phyloP scores from a whole-genome alignment of 345 rosid species.

The Arabis alpina region DNA sequence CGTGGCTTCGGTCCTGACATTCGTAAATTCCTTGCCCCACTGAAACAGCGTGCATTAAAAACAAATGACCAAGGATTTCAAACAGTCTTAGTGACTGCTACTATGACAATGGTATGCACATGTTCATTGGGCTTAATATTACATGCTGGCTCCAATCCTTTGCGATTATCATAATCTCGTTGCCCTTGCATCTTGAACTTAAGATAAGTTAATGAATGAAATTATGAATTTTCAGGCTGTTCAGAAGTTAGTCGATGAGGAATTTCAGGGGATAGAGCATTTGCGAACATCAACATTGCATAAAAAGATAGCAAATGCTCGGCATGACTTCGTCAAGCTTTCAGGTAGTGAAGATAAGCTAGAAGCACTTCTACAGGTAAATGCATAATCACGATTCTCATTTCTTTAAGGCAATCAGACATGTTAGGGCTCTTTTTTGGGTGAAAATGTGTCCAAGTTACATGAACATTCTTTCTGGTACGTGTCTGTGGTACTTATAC shows the following conservation, averaged over 20 bases:
- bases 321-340: constrained; percentile 90
- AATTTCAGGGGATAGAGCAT: constrained; percentile 89
- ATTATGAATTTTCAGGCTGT: constrained; percentile 68
- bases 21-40: constrained; percentile 81
- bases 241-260: constrained; percentile 85
- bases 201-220: constrained; percentile 16
- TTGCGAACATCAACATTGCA: constrained; percentile 89
- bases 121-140: constrained; percentile 3
- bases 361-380: constrained; percentile 87
- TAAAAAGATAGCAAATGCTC: constrained; percentile 86
- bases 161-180: background rate
- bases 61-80: constrained; percentile 76
- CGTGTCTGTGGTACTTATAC: background rate
- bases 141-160: background rate
- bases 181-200: constrained; percentile 5
- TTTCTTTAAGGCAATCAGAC: constrained; percentile 6
- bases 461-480: background rate
- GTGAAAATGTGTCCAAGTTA: constrained; percentile 7
- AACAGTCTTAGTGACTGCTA: constrained; percentile 86
- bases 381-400: constrained; percentile 11
- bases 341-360: constrained; percentile 93
- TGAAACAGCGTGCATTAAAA: constrained; percentile 75
- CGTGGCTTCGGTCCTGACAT: constrained; percentile 98
- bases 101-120: constrained; percentile 77
- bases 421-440: constrained; percentile 6